Conservation (phyloP, 2,329 filamentous ascomycete species). For the Aschersonia sp. region DNA sequence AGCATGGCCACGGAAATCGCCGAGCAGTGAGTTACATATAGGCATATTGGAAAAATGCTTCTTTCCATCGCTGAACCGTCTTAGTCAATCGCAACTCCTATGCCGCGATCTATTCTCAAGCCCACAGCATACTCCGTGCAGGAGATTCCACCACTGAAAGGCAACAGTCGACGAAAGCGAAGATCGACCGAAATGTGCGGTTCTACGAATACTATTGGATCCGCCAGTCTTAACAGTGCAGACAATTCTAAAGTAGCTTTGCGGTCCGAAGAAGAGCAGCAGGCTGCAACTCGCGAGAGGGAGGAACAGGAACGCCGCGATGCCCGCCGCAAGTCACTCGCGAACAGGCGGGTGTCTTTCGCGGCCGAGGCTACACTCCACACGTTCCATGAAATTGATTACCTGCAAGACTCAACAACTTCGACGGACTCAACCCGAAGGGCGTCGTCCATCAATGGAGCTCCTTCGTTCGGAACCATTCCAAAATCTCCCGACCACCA, state of each 20-base stretch:
- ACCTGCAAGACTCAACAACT: conserved; percentile 73
- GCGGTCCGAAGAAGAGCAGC: conserved; percentile 56
- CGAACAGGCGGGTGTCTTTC: conserved; percentile 89
- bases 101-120: conserved; percentile 63
- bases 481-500: conserved; percentile 50
- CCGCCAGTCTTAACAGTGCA: conserved; percentile 9
- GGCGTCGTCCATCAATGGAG: conserved; percentile 42
- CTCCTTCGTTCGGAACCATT: conserved; percentile 22
- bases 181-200: conserved; percentile 1
- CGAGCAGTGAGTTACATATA: conserved; percentile 47
- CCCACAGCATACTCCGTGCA: conserved; percentile 54
- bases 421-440: conserved; percentile 64
- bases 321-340: conserved; percentile 81
- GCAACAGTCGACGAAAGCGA: conserved; percentile 1
- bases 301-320: conserved; percentile 68
- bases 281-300: conserved; percentile 52
- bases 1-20: conserved; percentile 60
- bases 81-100: conserved; percentile 41
- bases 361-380: conserved; percentile 94
- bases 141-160: conserved; percentile 53
- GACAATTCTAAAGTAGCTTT: conserved; percentile 44
- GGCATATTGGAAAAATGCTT: not conserved
- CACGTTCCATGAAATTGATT: conserved; percentile 90
- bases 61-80: not conserved
- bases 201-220: conserved; percentile 5